Percentiles rank a stretch among this genome's conserved stretches.
Evolutionary conservation across 2,329 filamentous ascomycete genomes (phyloP).

Genomic region (Furcasterigmium sp.): DNA sequence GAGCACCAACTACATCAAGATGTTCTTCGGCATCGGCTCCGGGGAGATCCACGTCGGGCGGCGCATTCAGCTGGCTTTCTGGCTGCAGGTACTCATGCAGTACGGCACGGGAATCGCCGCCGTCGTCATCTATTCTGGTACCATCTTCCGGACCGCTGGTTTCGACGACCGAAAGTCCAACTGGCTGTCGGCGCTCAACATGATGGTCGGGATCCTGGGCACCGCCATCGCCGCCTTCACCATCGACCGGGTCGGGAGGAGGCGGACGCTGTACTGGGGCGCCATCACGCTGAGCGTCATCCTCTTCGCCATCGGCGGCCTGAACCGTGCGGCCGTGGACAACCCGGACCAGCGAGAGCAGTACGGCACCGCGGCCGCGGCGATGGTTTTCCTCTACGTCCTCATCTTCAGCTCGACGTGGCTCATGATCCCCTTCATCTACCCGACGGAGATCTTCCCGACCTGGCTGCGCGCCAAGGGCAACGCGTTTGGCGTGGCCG

Average conservation of each 20-base stretch:
- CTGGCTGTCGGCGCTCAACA: constrained; percentile 20
- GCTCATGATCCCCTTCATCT: constrained; percentile 22
- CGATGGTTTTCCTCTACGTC: constrained; percentile 23
- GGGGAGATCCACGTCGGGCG: constrained; percentile 20
- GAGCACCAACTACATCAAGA: constrained; percentile 16
- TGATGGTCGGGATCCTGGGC: constrained; percentile 18
- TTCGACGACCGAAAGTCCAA: constrained; percentile 16
- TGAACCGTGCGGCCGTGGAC: constrained; percentile 13
- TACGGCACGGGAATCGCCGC: constrained; percentile 22
- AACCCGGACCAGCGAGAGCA: constrained; percentile 13
- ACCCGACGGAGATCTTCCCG: constrained; percentile 24
- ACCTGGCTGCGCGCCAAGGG: constrained; percentile 20
- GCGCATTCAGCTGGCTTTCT: constrained; percentile 21
- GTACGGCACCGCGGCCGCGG: constrained; percentile 22
- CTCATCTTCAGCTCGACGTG: constrained; percentile 22
- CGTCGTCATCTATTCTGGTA: constrained; percentile 19
- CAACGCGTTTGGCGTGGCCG: constrained; percentile 20
- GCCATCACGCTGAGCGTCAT: constrained; percentile 21
- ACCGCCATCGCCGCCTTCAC: constrained; percentile 21
- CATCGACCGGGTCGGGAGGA: constrained; percentile 29
- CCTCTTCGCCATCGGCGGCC: constrained; percentile 22
- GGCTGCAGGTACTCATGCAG: constrained; percentile 23
- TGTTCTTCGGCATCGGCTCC: constrained; percentile 18
- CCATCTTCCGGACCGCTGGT: constrained; percentile 21
- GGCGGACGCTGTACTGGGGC: constrained; percentile 27